Percentiles rank a stretch among this genome's conserved stretches.
These are phyloP conservation scores for Saksenaea oblongispora DNA, from an alignment of 371 early-diverging fungal species.

Conservation along the genomic window DNA sequence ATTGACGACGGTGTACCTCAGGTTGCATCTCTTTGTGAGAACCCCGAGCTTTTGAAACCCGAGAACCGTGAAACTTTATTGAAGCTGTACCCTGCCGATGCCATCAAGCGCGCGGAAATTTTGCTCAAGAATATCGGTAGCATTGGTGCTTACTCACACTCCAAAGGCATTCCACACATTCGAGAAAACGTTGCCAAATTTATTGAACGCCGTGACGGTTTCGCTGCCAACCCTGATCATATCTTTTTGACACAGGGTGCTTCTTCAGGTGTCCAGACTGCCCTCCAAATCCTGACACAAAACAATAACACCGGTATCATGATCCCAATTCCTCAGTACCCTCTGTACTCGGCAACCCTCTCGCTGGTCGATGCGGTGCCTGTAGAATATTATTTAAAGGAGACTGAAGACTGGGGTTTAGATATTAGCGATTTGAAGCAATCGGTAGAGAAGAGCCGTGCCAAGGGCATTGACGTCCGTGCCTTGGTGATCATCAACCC, in stretches of 20 bases:
- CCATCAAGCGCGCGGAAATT: conserved; percentile 75
- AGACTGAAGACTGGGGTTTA: conserved; percentile 80
- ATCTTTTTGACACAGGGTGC: conserved; percentile 91
- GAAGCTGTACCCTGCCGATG: conserved; percentile 77
- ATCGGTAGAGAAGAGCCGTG: conserved; percentile 62
- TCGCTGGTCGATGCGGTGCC: conserved; percentile 74
- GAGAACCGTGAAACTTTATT: conserved; percentile 47
- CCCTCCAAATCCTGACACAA: conserved; percentile 78
- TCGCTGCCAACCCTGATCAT: conserved; percentile 71
- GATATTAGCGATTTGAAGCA: conserved; percentile 59
- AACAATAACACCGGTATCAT: conserved; percentile 84
- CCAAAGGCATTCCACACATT: conserved; percentile 81
- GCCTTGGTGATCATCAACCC: conserved; percentile 95
- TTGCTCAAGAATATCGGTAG: conserved; percentile 68
- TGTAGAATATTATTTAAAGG: conserved; percentile 91
- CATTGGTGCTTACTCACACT: conserved; percentile 90
- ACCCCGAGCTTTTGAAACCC: conserved; percentile 74
- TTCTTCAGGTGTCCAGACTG: conserved; percentile 85
- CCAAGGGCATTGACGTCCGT: conserved; percentile 78
- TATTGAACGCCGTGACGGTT: conserved; percentile 83
- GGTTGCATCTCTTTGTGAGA: conserved; percentile 58
- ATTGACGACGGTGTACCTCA: conserved; percentile 48
- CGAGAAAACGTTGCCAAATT: conserved; percentile 85
- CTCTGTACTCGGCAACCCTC: conserved; percentile 91
- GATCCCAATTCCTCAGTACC: conserved; percentile 98